Evolutionary conservation across 73 alveolate genomes (phyloP), one percentile per base, ranked within the genome.

Genomic region (Paramecium octaurelia): DNA sequence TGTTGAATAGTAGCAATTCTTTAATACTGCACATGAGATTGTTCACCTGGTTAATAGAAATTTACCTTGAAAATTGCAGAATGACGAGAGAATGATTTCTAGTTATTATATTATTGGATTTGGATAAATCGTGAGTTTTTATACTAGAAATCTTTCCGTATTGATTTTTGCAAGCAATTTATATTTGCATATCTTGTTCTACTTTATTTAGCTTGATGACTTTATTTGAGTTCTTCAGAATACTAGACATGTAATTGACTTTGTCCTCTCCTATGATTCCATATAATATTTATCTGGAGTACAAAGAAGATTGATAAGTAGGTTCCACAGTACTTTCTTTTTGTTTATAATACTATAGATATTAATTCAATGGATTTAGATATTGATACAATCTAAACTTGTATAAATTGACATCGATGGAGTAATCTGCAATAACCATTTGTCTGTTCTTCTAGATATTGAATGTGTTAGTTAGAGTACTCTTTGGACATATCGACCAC

Each of bases 261-360:
- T 64, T 42, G 16, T 80, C 57, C 6, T 80, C 91, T 4, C 91
- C 91, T 18, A 80, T 48, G 8, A 44, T 44, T 43, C 91, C 91
- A 43, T 24, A 80, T 23, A 80, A 11, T 1, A 80, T 35, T 20
- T 42, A 40, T 80, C 91, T 80, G 1, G 70, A 48, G 21, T 80
- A 80, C 16, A 42, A 14, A 21, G 70, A 59, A 23, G 42, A 44
- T 43, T 4, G 2, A 20, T 42, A 21, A 42, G 44, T 18, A 18
- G 91, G 91, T 40, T 8, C 31, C 6, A 42, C 24, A 8, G 58
- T 16, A 44, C 18, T 64, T 64, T 27, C 46, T 1, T 43, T 40
- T 46, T 80, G 8, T 20, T 80, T 9, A 24, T 80, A 80, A 35
- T 4, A 44, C n/a, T 80, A 46, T 10, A 80, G 31, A 80, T 44